Conservation (phyloP, 2,329 filamentous ascomycete genomes). For the Fusarium abutilonis region DNA sequence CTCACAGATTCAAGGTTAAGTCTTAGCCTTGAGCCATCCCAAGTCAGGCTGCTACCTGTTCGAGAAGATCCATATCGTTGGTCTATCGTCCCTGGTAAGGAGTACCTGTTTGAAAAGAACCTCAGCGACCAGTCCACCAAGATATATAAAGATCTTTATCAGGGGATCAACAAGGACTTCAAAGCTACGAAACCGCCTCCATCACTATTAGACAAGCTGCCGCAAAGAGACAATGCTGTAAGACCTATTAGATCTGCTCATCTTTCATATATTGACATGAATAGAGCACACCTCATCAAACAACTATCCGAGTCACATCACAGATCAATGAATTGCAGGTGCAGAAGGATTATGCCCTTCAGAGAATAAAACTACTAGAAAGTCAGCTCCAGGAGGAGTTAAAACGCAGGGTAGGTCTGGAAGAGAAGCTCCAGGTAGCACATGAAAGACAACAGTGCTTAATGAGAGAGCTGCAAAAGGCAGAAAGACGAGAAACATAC, state of each 20-base stretch:
- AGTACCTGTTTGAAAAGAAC: slow-evolving; percentile 12
- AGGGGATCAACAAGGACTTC: slow-evolving; percentile 1
- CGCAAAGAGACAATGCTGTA: neutral
- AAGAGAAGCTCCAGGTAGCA: slow-evolving; percentile 4
- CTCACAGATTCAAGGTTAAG: slow-evolving; percentile 3
- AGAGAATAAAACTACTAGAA: slow-evolving; percentile 1
- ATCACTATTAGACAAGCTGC: neutral
- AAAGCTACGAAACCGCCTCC: neutral
- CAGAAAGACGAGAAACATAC: slow-evolving; percentile 7
- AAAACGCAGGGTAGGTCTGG: neutral
- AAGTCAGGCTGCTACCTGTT: slow-evolving; percentile 10
- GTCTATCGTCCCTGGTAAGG: slow-evolving; percentile 8
- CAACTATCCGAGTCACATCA: neutral
- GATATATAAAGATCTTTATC: slow-evolving; percentile 6
- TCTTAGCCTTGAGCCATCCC: slow-evolving; percentile 8
- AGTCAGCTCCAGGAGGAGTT: slow-evolving; percentile 1
- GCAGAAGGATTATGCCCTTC: slow-evolving; percentile 4
- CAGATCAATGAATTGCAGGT: slow-evolving; percentile 4
- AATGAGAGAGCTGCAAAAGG: slow-evolving; percentile 1
- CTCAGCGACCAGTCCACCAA: slow-evolving; percentile 13
- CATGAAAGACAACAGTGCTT: neutral
- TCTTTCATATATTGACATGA: too few relatives aligned
- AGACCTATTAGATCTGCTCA: neutral
- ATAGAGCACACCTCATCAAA: neutral
- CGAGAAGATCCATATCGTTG: slow-evolving; percentile 12